Evolutionary conservation across 352 stramenopile genomes (phyloP), one percentile per base, ranked within the genome.

Genomic region (Elongisporangium anandrum): DNA sequence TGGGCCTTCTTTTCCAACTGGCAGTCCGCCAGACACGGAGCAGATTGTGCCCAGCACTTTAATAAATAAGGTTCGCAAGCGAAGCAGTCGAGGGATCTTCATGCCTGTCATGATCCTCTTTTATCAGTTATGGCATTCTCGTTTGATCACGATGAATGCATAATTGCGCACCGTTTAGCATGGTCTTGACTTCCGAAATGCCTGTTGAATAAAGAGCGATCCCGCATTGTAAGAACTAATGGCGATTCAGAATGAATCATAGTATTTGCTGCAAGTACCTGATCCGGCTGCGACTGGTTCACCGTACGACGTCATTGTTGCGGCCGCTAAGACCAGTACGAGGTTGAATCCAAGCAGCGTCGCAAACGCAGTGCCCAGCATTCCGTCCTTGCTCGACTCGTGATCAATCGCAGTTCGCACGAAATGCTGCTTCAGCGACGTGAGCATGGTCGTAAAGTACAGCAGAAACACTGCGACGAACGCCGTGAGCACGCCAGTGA

Each of bases 101-200:
- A 94, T 89, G 45, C 85, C 66, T 72, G 51, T 17, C n/a, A n/a
- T n/a, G 50, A 12, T 9, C 15, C 9, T 3, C 7, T 52, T 4
- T 24, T n/a, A n/a, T 22, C 39, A 39, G 12, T 39, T 41, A 48
- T 17, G 2, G 23, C 13, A 17, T 6, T n/a, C 22, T 15, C 24
- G 21, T n/a, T 26, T 23, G 34, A 15, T 58, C 52, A 9, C 8
- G 24, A 12, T 12, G 6, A 41, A 26, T n/a, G 13, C 19, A 29
- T 16, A 50, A 48, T n/a, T n/a, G n/a, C 39, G 72, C 66, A 57
- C 82, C 92, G 63, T 98, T 98, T 12, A 98, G 78, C 58, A 92
- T 97, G 15, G 87, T 94, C 69, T 97, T 97, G 54, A 98, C 84
- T 67, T 97, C 90, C 20, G 90, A 96, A 51, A 98, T 97, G 22